phyloP scores from a whole-genome alignment of 257 asterid species.

The Craterostigma plantagineum region DNA sequence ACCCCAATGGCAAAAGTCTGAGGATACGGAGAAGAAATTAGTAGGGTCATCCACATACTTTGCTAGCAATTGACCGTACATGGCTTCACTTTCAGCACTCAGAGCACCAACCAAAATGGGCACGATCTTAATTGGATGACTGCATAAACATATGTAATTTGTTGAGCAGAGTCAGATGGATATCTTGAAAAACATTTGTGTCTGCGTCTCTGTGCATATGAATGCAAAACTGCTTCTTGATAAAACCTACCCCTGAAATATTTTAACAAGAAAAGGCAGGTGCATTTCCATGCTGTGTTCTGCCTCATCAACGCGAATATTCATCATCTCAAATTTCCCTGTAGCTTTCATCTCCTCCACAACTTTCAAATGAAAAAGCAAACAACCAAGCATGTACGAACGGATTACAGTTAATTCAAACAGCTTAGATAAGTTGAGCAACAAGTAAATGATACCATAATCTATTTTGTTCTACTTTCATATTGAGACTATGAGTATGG shows the following conservation, averaged over 20 bases:
- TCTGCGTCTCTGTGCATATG: too few relatives aligned
- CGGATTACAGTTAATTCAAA: too few relatives aligned
- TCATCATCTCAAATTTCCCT: constrained; percentile 83
- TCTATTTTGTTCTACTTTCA: too few relatives aligned
- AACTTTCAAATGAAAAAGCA: too few relatives aligned
- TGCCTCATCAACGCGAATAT: constrained; percentile 80
- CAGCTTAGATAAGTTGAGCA: too few relatives aligned
- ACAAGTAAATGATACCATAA: too few relatives aligned
- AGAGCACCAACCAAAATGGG: constrained; percentile 96
- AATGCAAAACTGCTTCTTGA: neutral
- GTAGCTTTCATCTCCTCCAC: constrained; percentile 76
- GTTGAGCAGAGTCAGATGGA: constrained; percentile 9
- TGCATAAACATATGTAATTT: constrained; percentile 18
- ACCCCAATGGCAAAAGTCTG: constrained; percentile 99
- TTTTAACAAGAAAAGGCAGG: constrained; percentile 84
- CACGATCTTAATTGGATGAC: constrained; percentile 62
- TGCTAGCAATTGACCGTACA: constrained; percentile 56
- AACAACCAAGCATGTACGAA: too few relatives aligned
- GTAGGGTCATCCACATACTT: constrained; percentile 82
- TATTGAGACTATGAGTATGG: too few relatives aligned
- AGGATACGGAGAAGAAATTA: constrained; percentile 88
- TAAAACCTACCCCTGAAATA: constrained; percentile 64
- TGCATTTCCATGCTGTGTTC: constrained; percentile 99
- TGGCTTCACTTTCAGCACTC: constrained; percentile 62
- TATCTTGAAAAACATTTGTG: too few relatives aligned